A percentile compares a stretch with the other conserved stretches of the same genome.
phyloP scores from a whole-genome alignment of 495 filamentous ascomycete genomes.

The Articulospora tetracladia region DNA sequence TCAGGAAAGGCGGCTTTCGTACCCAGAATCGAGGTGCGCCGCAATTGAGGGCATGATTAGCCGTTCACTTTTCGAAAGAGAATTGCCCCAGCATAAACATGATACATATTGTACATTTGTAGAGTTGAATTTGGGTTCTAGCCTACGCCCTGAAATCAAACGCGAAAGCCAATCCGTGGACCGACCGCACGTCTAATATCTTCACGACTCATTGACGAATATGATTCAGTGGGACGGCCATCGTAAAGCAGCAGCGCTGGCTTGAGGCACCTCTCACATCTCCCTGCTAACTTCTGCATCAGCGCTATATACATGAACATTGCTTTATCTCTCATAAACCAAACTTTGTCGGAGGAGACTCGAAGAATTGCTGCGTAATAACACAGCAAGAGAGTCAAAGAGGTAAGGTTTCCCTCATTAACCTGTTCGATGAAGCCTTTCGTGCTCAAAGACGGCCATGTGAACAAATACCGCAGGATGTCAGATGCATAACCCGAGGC shows the following conservation, averaged over 20 bases:
- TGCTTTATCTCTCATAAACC: conserved; percentile 14
- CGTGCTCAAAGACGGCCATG: conserved; percentile 1
- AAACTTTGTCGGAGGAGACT: not conserved
- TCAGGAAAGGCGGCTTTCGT: not conserved
- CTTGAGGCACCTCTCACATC: conserved; percentile 4
- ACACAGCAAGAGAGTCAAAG: conserved; percentile 1
- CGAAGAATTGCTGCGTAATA: conserved; percentile 10
- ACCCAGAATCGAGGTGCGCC: too few relatives aligned
- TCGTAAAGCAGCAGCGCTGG: not conserved
- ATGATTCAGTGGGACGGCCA: not conserved
- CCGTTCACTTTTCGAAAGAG: too few relatives aligned
- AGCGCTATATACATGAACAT: conserved; percentile 4
- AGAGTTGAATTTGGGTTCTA: too few relatives aligned
- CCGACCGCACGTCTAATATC: not conserved
- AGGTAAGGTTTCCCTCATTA: not conserved
- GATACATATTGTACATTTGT: too few relatives aligned
- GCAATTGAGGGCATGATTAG: too few relatives aligned
- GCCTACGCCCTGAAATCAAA: too few relatives aligned
- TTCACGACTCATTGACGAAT: not conserved
- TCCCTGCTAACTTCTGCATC: not conserved
- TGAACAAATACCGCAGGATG: conserved; percentile 5
- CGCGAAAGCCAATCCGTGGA: too few relatives aligned
- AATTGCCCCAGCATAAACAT: too few relatives aligned
- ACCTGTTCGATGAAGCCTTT: conserved; percentile 6
- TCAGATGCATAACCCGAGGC: conserved; percentile 1